Base-by-base conservation (phyloP, 208 protist species). In the Leishmania guyanensis region DNA sequence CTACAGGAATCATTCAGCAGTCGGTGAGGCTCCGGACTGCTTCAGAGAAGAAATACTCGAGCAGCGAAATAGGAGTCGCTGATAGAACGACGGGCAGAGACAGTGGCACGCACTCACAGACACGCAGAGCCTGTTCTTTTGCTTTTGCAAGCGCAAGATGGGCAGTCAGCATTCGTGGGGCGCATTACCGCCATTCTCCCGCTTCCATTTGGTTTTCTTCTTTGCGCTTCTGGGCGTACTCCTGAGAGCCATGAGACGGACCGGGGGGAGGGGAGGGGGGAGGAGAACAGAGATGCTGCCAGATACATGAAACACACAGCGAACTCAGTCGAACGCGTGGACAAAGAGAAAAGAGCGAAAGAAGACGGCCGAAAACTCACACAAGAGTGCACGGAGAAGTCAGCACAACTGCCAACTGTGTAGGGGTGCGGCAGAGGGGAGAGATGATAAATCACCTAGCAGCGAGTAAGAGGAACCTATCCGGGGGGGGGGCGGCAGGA, bases 221-320 rank as follows among this genome's bases (percentile, higher is more conserved):
- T 17, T 70, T n/a, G 65, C 3, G 5, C 36, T 22, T 70, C 14
- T 5, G 5, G 33, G 20, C 16, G 29, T 5, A 26, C 26, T 14
- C 58, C 58, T 64, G 26, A 50, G 3, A 46, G 20, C 14, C 33
- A 4, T 5, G 9, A 50, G 2, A 71, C 14, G 39, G 33, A 71
- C 22, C 5, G 33, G 22, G 29, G 20, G 12, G 39, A 12, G 10
- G 46, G 5, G 69, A 56, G 33, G 22, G 29, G 20, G 12, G 39
- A 12, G 10, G 46, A 16, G 69, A 56, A 16, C 16, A 83, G n/a
- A 64, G 16, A 73, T 73, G n/a, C 51, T 16, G 46, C 29, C 48
- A 33, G 70, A 70, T 62, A 76, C 48, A 79, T 50, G 72, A 60
- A n/a, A 56, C 16, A n/a, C 36, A 71, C 48, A 64, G 36, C 71